These are phyloP conservation scores for Aureobasidium leucospermi DNA, from an alignment of 2,329 filamentous ascomycete genomes.

Conservation along the genomic window DNA sequence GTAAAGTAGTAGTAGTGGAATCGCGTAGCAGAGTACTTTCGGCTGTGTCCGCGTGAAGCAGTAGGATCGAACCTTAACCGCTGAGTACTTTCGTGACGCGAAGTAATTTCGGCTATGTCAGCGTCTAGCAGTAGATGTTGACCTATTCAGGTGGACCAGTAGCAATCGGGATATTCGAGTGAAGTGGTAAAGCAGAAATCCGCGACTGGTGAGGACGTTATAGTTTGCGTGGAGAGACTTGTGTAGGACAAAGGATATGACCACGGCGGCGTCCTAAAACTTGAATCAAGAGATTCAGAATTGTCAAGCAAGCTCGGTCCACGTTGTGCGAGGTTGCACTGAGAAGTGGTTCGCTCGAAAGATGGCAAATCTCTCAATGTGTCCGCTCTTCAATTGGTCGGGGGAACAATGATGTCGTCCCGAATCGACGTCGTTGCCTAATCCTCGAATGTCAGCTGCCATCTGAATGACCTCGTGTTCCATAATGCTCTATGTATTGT, in stretches of 20 bases:
- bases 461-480: background rate
- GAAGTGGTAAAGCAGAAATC: too few relatives aligned
- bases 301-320: background rate
- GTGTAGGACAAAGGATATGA: background rate
- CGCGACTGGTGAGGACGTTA: background rate
- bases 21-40: too few relatives aligned
- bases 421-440: background rate
- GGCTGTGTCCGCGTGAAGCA: too few relatives aligned
- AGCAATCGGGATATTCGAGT: too few relatives aligned
- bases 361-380: background rate
- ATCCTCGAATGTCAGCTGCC: background rate
- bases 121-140: too few relatives aligned
- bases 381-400: background rate
- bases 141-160: too few relatives aligned
- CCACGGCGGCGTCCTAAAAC: background rate
- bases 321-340: conserved; percentile 5
- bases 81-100: too few relatives aligned
- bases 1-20: too few relatives aligned
- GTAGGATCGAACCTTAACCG: too few relatives aligned
- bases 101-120: too few relatives aligned
- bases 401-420: background rate
- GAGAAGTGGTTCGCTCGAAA: background rate
- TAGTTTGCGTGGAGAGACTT: background rate
- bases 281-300: background rate
- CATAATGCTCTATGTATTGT: background rate